Percentiles rank a stretch among this genome's conserved stretches.
phyloP scores from a whole-genome alignment of 805 yeast genomes.

The Teunomyces aglyptinius region DNA sequence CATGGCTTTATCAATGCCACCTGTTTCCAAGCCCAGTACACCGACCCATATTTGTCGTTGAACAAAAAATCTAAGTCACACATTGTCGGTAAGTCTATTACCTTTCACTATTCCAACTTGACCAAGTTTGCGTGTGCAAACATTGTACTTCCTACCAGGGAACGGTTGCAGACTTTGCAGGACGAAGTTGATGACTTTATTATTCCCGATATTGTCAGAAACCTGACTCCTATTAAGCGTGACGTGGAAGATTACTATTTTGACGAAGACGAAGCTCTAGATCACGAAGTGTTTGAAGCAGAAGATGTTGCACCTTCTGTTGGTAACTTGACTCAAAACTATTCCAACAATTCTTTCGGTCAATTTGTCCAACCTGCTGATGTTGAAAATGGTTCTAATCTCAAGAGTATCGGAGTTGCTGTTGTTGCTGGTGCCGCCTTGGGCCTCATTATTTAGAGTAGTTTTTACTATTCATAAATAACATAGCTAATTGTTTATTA shows the following conservation, averaged over 20 bases:
- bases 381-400: slow-evolving; percentile 12
- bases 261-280: slow-evolving; percentile 12
- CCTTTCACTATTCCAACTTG: slow-evolving; percentile 54
- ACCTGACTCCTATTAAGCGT: slow-evolving; percentile 1
- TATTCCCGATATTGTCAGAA: neutral
- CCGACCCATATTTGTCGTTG: slow-evolving; percentile 65
- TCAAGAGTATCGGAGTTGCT: slow-evolving; percentile 7
- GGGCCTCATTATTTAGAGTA: slow-evolving; percentile 9
- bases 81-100: slow-evolving; percentile 54
- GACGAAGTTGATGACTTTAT: slow-evolving; percentile 2
- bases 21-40: slow-evolving; percentile 61
- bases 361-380: slow-evolving; percentile 9
- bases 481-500: neutral
- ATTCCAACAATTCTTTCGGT: slow-evolving; percentile 7
- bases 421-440: slow-evolving; percentile 11
- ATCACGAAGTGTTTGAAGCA: slow-evolving; percentile 4
- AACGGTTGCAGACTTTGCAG: slow-evolving; percentile 6
- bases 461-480: neutral
- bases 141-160: slow-evolving; percentile 34
- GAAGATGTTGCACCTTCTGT: neutral
- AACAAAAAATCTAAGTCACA: slow-evolving; percentile 54
- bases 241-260: slow-evolving; percentile 5
- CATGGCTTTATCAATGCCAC: slow-evolving; percentile 73
- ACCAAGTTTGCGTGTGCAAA: slow-evolving; percentile 64
- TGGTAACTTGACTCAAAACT: slow-evolving; percentile 1